Conservation (phyloP, 768 basidiomycete species). For the Panellus pusillus region DNA sequence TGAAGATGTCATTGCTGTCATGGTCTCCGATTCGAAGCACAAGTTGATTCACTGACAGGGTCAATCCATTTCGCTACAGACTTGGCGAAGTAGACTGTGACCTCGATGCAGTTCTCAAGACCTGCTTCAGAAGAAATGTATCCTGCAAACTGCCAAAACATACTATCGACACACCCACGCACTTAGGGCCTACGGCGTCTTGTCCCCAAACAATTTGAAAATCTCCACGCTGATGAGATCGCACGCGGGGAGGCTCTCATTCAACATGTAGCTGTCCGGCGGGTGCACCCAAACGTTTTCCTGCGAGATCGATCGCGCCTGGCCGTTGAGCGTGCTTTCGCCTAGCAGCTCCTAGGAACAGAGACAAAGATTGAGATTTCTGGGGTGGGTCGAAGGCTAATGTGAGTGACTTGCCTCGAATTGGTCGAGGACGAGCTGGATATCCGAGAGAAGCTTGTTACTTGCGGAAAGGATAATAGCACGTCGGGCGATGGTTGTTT, state of each 20-base stretch:
- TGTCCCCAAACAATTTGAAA: slow-evolving; percentile 20
- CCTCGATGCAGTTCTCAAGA: no score
- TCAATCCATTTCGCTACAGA: no score
- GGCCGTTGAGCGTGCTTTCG: slow-evolving; percentile 16
- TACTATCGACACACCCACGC: no score
- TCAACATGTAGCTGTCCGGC: slow-evolving; percentile 16
- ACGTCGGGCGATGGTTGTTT: slow-evolving; percentile 17
- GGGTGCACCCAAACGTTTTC: slow-evolving; percentile 20
- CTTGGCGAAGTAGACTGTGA: no score
- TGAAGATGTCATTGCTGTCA: no score
- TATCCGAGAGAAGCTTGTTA: slow-evolving; percentile 14
- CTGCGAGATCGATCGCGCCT: slow-evolving; percentile 16
- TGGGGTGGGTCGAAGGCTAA: no score
- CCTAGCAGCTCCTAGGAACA: slow-evolving; percentile 13
- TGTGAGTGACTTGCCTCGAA: slow-evolving; percentile 6
- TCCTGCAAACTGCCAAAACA: no score
- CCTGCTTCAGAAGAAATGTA: no score
- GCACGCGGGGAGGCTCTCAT: slow-evolving; percentile 11
- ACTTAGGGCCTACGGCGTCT: background rate
- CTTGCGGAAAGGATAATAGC: slow-evolving; percentile 17
- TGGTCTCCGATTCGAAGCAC: no score
- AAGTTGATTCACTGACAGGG: no score
- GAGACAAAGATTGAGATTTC: background rate
- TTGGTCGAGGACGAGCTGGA: slow-evolving; percentile 15
- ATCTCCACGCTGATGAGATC: slow-evolving; percentile 20